Percentiles rank a stretch among this genome's conserved stretches.
Conservation (phyloP, 1,139 yeast species). For the Candida sanyaensis region DNA sequence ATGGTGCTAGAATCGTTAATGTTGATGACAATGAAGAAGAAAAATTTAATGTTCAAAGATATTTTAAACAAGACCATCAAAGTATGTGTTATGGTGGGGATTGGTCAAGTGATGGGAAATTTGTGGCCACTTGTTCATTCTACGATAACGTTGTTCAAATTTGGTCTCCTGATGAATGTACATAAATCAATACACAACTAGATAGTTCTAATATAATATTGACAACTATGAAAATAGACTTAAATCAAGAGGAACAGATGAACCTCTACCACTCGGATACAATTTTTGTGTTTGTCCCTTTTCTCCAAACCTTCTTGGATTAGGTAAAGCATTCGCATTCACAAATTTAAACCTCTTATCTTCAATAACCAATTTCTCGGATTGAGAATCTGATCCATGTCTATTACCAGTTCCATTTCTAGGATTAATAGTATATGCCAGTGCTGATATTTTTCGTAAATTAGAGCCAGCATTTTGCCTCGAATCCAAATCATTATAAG, state of each 20-base stretch:
- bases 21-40: conserved; percentile 22
- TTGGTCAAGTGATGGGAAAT: conserved; percentile 57
- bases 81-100: conserved; percentile 97
- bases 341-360: conserved; percentile 73
- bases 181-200: background rate
- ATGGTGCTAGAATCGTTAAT: conserved; percentile 75
- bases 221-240: conserved; percentile 22
- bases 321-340: conserved; percentile 72
- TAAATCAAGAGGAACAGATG: conserved; percentile 85
- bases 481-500: conserved; percentile 30
- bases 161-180: conserved; percentile 49
- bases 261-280: conserved; percentile 96
- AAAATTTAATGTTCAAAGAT: conserved; percentile 44
- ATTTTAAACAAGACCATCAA: conserved; percentile 71
- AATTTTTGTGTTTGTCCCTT: conserved; percentile 54
- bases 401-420: conserved; percentile 13
- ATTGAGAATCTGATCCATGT: conserved; percentile 15
- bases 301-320: conserved; percentile 76
- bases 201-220: too few relatives aligned
- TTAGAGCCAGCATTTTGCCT: conserved; percentile 53
- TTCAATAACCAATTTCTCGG: conserved; percentile 53
- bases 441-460: conserved; percentile 56
- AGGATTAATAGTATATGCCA: conserved; percentile 51
- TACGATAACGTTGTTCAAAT: conserved; percentile 80
- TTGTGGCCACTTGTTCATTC: conserved; percentile 81